Evolutionary conservation across 805 yeast species (phyloP).

Genomic region (Myxozyma nipponensis): DNA sequence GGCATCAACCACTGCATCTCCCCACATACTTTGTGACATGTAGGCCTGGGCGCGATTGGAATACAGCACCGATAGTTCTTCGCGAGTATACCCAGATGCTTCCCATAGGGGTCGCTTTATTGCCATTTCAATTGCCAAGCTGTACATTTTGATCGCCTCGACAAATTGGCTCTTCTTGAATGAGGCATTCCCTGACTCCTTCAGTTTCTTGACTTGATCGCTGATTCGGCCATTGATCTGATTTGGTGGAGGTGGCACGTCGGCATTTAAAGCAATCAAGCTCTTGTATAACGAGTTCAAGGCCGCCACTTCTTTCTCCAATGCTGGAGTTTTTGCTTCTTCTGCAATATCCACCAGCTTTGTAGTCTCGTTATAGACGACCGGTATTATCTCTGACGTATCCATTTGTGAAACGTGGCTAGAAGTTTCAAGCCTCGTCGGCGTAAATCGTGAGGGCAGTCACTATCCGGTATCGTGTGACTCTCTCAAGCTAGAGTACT

Average conservation of each 20-base stretch:
- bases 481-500: too few species aligned
- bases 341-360: slow-evolving; percentile 18
- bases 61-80: slow-evolving; percentile 36
- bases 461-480: too few species aligned
- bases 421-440: too few species aligned
- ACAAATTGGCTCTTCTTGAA: slow-evolving; percentile 28
- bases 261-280: slow-evolving; percentile 33
- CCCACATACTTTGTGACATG: slow-evolving; percentile 36
- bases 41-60: slow-evolving; percentile 42
- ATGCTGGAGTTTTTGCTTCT: slow-evolving; percentile 19
- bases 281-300: slow-evolving; percentile 36
- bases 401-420: too few species aligned
- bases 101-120: slow-evolving; percentile 43
- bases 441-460: too few species aligned
- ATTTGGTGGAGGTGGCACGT: slow-evolving; percentile 40
- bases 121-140: slow-evolving; percentile 42
- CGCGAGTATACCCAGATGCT: slow-evolving; percentile 34
- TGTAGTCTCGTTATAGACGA: slow-evolving; percentile 19
- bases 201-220: slow-evolving; percentile 36
- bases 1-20: slow-evolving; percentile 41
- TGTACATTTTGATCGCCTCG: slow-evolving; percentile 39
- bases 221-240: slow-evolving; percentile 32
- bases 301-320: slow-evolving; percentile 29
- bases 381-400: neutral
- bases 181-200: slow-evolving; percentile 35